These are phyloP conservation scores for Arthrocladium fulminans DNA, from an alignment of 2,329 filamentous ascomycete species.

Conservation along the genomic window DNA sequence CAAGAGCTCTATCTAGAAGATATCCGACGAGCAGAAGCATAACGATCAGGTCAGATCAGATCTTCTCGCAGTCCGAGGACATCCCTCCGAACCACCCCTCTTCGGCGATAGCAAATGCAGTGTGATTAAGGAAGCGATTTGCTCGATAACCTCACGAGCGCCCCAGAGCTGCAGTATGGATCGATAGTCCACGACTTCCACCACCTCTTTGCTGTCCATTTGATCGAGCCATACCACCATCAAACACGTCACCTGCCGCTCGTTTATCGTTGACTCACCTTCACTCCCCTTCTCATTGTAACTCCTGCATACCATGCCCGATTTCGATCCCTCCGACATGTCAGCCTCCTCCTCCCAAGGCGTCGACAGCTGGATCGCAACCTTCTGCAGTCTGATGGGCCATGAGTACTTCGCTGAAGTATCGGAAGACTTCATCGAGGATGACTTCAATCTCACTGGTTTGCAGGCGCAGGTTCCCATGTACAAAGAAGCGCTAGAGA, in stretches of 20 bases:
- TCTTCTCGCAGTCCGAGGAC: not conserved
- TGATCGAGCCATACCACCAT: not conserved
- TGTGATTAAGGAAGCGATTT: not conserved
- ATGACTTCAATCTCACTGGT: conserved; percentile 98
- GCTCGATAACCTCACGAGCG: not conserved
- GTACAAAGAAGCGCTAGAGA: conserved; percentile 98
- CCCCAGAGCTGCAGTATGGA: conserved; percentile 4
- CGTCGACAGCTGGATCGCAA: conserved; percentile 92
- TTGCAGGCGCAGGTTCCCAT: conserved; percentile 91
- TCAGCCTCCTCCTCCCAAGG: conserved; percentile 47
- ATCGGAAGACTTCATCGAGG: conserved; percentile 97
- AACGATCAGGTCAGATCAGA: not conserved
- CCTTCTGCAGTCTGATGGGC: conserved; percentile 88
- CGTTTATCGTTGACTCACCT: conserved; percentile 24
- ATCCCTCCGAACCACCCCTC: not conserved
- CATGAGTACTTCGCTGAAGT: conserved; percentile 99
- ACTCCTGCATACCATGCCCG: conserved; percentile 11
- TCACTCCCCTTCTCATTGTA: conserved; percentile 28
- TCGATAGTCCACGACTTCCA: not conserved
- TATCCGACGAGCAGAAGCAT: not conserved
- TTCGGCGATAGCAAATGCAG: not conserved
- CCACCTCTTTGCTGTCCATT: not conserved
- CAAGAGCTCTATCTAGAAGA: not conserved
- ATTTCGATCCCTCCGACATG: conserved; percentile 33
- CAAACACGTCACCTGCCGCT: not conserved